A percentile compares a stretch with the other conserved stretches of the same genome.
Conservation (phyloP, 345 rosid species). For the Eucalyptus dawsonii region DNA sequence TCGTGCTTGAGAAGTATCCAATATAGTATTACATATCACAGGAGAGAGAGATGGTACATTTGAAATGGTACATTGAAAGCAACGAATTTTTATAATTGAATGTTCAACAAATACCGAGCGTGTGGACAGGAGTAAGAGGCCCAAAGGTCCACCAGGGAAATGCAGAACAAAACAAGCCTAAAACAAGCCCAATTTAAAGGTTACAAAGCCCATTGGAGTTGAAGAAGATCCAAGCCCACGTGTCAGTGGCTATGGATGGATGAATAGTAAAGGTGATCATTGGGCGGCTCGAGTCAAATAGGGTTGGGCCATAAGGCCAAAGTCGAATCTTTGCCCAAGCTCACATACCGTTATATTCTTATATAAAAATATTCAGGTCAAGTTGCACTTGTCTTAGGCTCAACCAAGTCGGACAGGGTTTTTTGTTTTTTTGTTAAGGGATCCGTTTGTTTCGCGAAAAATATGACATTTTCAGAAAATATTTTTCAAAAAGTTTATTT, state of each 20-base stretch:
- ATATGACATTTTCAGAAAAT: rapidly evolving
- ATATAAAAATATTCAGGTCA: not conserved
- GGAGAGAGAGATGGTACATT: not conserved
- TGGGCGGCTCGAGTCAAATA: rapidly evolving
- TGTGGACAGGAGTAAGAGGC: not conserved
- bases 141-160: not conserved
- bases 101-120: not conserved
- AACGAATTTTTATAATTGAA: not conserved
- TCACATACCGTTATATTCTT: not conserved
- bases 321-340: not conserved
- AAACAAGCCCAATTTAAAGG: not conserved
- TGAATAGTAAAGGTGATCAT: not conserved
- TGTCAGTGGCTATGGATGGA: not conserved
- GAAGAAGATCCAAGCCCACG: not conserved
- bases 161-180: not conserved
- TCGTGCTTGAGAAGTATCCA: not conserved
- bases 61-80: not conserved
- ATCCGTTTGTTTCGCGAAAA: rapidly evolving
- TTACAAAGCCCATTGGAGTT: not conserved
- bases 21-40: not conserved
- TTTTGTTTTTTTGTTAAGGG: rapidly evolving
- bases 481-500: rapidly evolving
- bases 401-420: not conserved
- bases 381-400: not conserved
- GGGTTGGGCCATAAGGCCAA: not conserved